Conservation (phyloP, 495 filamentous ascomycete species). For the Aspergillus asperescens region DNA sequence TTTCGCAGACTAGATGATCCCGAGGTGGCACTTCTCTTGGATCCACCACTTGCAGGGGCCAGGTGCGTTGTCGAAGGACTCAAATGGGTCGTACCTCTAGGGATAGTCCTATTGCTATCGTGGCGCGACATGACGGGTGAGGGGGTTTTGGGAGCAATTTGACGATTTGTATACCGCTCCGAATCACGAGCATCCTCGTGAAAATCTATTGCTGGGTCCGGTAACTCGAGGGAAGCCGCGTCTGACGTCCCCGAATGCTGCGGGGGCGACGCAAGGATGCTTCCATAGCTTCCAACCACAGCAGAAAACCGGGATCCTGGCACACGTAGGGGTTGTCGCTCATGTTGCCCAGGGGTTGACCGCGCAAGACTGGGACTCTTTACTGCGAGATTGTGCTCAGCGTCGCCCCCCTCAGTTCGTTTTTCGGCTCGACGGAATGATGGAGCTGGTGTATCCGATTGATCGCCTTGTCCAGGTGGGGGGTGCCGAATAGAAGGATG, state of each 20-base stretch:
- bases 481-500: constrained; percentile 28
- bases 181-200: constrained; percentile 28
- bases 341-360: constrained; percentile 25
- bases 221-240: constrained; percentile 58
- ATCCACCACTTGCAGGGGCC: constrained; percentile 6
- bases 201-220: constrained; percentile 64
- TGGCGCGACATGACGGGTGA: constrained; percentile 28
- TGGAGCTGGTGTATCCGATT: constrained; percentile 6
- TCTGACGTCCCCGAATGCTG: constrained; percentile 27
- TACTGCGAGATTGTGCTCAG: constrained; percentile 9
- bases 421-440: constrained; percentile 20
- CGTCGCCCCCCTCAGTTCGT: constrained; percentile 19
- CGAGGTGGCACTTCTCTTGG: constrained; percentile 15
- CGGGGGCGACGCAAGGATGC: constrained; percentile 65
- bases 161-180: constrained; percentile 15
- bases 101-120: constrained; percentile 13
- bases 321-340: constrained; percentile 37
- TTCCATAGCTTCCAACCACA: constrained; percentile 59
- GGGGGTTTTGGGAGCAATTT: constrained; percentile 16
- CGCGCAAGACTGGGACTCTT: constrained; percentile 17
- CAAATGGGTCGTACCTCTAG: constrained; percentile 7
- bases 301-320: constrained; percentile 38
- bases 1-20: constrained; percentile 20
- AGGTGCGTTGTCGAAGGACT: constrained; percentile 15
- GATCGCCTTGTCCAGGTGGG: constrained; percentile 11